These are phyloP conservation scores for Ophiostoma angusticollis DNA, from an alignment of 2,329 filamentous ascomycete species.

Conservation along the genomic window DNA sequence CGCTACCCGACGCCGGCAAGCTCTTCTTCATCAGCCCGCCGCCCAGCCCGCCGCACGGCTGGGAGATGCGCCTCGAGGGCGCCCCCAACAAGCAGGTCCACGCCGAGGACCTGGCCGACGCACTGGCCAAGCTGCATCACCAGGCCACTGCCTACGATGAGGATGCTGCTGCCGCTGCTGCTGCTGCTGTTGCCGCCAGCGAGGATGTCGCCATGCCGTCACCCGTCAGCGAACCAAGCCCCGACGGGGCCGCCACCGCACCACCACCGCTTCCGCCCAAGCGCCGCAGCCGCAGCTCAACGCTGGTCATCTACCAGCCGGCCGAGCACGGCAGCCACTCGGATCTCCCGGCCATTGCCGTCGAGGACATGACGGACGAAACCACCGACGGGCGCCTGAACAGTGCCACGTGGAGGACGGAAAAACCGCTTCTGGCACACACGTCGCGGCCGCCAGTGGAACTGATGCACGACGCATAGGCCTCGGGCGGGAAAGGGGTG, in stretches of 20 bases:
- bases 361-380: slow-evolving; percentile 53
- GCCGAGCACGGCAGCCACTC: slow-evolving; percentile 41
- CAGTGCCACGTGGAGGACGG: slow-evolving; percentile 4
- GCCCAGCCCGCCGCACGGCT: slow-evolving; percentile 54
- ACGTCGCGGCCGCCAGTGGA: slow-evolving; percentile 53
- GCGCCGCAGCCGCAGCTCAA: slow-evolving; percentile 47
- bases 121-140: slow-evolving; percentile 49
- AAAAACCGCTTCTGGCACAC: slow-evolving; percentile 40
- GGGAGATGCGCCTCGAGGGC: slow-evolving; percentile 55
- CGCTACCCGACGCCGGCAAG: slow-evolving; percentile 56
- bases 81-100: slow-evolving; percentile 59
- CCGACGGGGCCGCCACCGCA: slow-evolving; percentile 20
- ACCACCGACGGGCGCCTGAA: slow-evolving; percentile 34
- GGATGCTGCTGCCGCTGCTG: slow-evolving; percentile 22
- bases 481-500: not conserved
- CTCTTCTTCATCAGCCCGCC: slow-evolving; percentile 62
- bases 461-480: slow-evolving; percentile 39
- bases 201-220: slow-evolving; percentile 14
- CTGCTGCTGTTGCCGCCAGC: not conserved
- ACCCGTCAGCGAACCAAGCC: slow-evolving; percentile 26
- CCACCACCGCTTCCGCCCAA: slow-evolving; percentile 16
- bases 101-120: slow-evolving; percentile 55
- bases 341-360: slow-evolving; percentile 49
- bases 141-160: slow-evolving; percentile 13
- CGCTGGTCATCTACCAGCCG: slow-evolving; percentile 49